Conservation (phyloP, 1,139 yeast genomes). For the Zygotorulaspora mrakii region DNA sequence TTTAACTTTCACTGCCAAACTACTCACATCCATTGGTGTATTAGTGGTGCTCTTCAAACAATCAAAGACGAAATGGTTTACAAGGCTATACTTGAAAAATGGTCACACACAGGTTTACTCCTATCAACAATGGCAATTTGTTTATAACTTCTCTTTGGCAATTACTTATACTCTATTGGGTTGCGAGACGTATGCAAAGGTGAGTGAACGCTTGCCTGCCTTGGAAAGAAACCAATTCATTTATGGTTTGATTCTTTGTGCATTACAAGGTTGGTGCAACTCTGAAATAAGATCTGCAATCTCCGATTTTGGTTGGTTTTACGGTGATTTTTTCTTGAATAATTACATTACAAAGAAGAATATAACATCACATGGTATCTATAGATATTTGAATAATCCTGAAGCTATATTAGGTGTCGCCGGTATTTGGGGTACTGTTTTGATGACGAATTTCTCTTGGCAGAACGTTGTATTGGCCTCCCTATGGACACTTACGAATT, state of each 20-base stretch:
- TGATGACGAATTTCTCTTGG: slow-evolving; percentile 54
- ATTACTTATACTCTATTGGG: slow-evolving; percentile 42
- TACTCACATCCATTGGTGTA: slow-evolving; percentile 52
- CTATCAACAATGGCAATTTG: slow-evolving; percentile 70
- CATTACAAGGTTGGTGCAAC: slow-evolving; percentile 70
- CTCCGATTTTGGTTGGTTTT: slow-evolving; percentile 87
- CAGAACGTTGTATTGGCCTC: slow-evolving; percentile 56
- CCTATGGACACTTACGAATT: slow-evolving; percentile 66
- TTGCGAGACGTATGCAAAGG: slow-evolving; percentile 34
- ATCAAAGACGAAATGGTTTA: slow-evolving; percentile 60
- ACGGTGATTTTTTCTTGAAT: slow-evolving; percentile 80
- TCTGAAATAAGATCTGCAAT: slow-evolving; percentile 67
- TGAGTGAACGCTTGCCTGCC: slow-evolving; percentile 16
- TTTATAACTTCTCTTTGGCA: slow-evolving; percentile 53
- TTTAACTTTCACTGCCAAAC: slow-evolving; percentile 49
- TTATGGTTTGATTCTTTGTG: slow-evolving; percentile 56
- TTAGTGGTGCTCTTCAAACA: slow-evolving; percentile 56
- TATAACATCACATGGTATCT: slow-evolving; percentile 78
- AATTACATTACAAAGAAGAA: slow-evolving; percentile 41
- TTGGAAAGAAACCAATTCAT: slow-evolving; percentile 44
- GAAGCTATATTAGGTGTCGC: slow-evolving; percentile 79
- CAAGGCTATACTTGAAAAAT: slow-evolving; percentile 61
- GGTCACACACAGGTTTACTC: slow-evolving; percentile 68
- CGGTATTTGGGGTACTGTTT: slow-evolving; percentile 76
- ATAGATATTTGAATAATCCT: slow-evolving; percentile 80